Evolutionary conservation across 768 basidiomycete genomes (phyloP).

Genomic region (Peribolospora baueri): DNA sequence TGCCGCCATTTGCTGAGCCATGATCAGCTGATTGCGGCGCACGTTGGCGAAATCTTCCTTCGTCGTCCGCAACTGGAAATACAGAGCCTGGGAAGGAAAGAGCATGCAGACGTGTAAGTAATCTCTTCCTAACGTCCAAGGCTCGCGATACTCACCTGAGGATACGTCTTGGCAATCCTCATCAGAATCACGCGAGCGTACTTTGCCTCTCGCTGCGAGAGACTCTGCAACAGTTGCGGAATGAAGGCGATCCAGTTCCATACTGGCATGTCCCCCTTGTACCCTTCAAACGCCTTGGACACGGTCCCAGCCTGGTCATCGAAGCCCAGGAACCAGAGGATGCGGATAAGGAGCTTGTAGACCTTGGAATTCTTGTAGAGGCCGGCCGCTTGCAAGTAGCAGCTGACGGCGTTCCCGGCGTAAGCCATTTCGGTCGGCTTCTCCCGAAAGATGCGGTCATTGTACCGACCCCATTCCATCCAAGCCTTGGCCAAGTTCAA

Average conservation of each 20-base stretch:
- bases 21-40: neutral
- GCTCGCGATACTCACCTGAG: conserved; percentile 38
- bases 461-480: conserved; percentile 93
- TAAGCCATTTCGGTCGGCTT: conserved; percentile 31
- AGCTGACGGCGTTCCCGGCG: conserved; percentile 80
- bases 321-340: conserved; percentile 86
- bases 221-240: conserved; percentile 70
- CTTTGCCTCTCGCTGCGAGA: conserved; percentile 75
- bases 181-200: conserved; percentile 72
- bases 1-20: conserved; percentile 9
- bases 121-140: neutral
- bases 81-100: conserved; percentile 43
- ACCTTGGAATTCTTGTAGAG: conserved; percentile 83
- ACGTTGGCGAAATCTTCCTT: conserved; percentile 37
- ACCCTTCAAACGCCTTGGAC: conserved; percentile 29
- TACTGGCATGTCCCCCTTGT: conserved; percentile 83
- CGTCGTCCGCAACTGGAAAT: conserved; percentile 75
- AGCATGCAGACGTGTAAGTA: neutral
- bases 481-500: conserved; percentile 86
- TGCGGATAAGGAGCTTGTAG: conserved; percentile 65
- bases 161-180: conserved; percentile 69
- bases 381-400: conserved; percentile 91
- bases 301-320: conserved; percentile 35
- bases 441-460: conserved; percentile 81
- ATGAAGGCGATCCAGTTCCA: conserved; percentile 99